Evolutionary conservation across 129 eudicot species (phyloP), one percentile per base, ranked within the genome.

Genomic region (Calendula officinalis): DNA sequence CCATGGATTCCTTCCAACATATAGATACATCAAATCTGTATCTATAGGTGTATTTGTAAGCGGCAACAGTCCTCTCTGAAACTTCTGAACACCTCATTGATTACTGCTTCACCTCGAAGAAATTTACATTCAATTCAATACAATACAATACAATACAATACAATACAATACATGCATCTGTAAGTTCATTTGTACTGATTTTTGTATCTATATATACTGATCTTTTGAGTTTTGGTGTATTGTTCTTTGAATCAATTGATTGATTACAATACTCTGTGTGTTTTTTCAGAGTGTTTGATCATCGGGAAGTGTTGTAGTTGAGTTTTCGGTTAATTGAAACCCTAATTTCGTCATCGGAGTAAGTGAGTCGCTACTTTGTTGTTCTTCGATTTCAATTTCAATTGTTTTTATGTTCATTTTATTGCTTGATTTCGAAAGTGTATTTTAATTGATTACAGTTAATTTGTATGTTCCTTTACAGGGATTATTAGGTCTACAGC

Each of bases 131-230:
- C 44, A 67, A 53, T 69, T 40, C 61, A 36, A 35, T 16, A 46
- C 69, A 50, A 66, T 54, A 43, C 74, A 69, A n/a, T n/a, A n/a
- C n/a, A n/a, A n/a, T n/a, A n/a, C 44, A 67, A 53, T 69, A 22
- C 61, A 36, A 35, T 16, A 46, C 69, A 50, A 66, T 54, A 43
- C 74, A 69, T 69, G 66, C 74, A 69, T 57, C 74, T 68, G 74
- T 68, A 68, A 68, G 74, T 56, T 27, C 22, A 69, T 69, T 5
- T 11, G 2, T 27, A 57, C 74, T 69, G 8, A 7, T 54, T 33
- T 32, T 32, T 42, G 9, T 12, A 37, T 63, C 0, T 32, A 3
- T 42, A 1, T 43, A 1, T 10, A 7, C 5, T 7, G 41, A 34
- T 54, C 22, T 67, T 40, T 39, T 22, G 11, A 69, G 47, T 61